phyloP scores from a whole-genome alignment of 345 rosid genomes.

The Brassica cretica region DNA sequence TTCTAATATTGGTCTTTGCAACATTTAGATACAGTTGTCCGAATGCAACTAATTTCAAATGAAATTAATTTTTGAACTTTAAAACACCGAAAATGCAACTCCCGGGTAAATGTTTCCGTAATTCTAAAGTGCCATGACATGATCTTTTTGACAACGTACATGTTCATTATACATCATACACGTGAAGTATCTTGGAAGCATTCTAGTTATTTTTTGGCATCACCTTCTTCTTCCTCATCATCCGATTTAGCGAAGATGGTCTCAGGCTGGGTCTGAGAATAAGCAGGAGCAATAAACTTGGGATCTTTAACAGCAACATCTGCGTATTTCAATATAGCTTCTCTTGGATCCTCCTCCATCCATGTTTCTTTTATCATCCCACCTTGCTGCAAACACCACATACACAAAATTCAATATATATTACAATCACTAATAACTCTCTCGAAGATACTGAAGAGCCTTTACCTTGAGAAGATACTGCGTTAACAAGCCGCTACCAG shows the following conservation, averaged over 20 bases:
- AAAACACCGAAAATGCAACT: background rate
- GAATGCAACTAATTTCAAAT: background rate
- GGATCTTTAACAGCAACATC: constrained; percentile 92
- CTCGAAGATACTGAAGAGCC: background rate
- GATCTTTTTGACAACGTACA: background rate
- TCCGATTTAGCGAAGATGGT: constrained; percentile 84
- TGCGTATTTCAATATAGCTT: constrained; percentile 91
- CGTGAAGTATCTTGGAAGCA: background rate
- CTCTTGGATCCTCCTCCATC: constrained; percentile 99
- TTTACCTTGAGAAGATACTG: constrained; percentile 93
- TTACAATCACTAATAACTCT: background rate
- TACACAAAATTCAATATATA: too few relatives aligned
- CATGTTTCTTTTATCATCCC: constrained; percentile 99
- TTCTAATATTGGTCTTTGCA: background rate
- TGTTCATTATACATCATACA: constrained; percentile 10
- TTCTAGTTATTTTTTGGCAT: constrained; percentile 12
- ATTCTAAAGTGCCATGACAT: background rate
- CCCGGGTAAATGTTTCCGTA: background rate
- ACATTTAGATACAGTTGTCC: background rate
- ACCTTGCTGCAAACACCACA: constrained; percentile 72
- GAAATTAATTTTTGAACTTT: background rate
- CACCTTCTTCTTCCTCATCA: constrained; percentile 70
- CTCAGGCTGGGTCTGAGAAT: constrained; percentile 84
- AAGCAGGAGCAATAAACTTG: constrained; percentile 94
- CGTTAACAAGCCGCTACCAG: constrained; percentile 85